phyloP scores from a whole-genome alignment of 2,329 filamentous ascomycete species.

The Stagonosporopsis cucurbitacearum region DNA sequence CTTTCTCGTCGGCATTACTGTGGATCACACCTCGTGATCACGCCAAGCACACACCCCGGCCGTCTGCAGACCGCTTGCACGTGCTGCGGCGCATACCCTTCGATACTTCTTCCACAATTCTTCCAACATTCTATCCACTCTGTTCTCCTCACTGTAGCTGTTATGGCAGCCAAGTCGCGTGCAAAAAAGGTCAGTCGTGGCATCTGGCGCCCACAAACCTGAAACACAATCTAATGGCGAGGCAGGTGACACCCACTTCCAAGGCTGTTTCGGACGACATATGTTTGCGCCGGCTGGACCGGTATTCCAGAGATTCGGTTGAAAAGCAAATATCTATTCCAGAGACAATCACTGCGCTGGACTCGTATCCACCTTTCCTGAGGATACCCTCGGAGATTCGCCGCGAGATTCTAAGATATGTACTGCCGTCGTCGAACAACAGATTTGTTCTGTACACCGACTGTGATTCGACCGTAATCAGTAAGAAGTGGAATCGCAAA shows the following conservation, averaged over 20 bases:
- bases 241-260: slow-evolving; percentile 39
- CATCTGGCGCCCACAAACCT: slow-evolving; percentile 3
- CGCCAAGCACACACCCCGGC: slow-evolving; percentile 6
- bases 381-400: slow-evolving; percentile 49
- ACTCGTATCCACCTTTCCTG: slow-evolving; percentile 46
- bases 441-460: slow-evolving; percentile 56
- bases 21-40: slow-evolving; percentile 8
- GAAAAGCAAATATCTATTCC: slow-evolving; percentile 47
- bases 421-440: slow-evolving; percentile 48
- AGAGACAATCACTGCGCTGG: slow-evolving; percentile 45
- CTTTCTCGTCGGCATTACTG: not conserved
- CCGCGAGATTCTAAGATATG: slow-evolving; percentile 48
- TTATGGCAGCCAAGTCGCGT: slow-evolving; percentile 45
- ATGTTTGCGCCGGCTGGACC: slow-evolving; percentile 31
- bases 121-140: slow-evolving; percentile 6
- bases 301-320: slow-evolving; percentile 39
- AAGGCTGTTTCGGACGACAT: slow-evolving; percentile 36
- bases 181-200: slow-evolving; percentile 43
- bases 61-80: slow-evolving; percentile 7
- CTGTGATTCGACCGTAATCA: slow-evolving; percentile 49
- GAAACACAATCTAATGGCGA: slow-evolving; percentile 27
- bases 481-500: slow-evolving; percentile 47
- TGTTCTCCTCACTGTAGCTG: not conserved
- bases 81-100: slow-evolving; percentile 5
- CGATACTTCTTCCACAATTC: not conserved